phyloP scores from a whole-genome alignment of 176 grass and related monocot genomes.

The Avena eriantha region DNA sequence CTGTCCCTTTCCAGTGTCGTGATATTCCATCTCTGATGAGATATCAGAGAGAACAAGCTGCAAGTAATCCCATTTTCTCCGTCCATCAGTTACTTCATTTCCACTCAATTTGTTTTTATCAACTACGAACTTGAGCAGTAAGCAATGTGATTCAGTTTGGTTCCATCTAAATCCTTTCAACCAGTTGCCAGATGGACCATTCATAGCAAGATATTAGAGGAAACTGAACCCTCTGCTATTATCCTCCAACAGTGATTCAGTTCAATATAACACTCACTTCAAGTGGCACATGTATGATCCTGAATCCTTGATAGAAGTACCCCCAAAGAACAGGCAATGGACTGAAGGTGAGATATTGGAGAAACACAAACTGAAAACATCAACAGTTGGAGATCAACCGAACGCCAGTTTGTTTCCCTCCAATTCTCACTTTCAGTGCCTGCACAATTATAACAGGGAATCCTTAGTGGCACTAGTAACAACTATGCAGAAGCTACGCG shows the following conservation, averaged over 20 bases:
- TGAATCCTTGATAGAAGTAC: background rate
- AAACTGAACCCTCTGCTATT: background rate
- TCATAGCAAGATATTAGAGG: conserved; percentile 41
- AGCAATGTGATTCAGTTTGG: background rate
- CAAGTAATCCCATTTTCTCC: background rate
- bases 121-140: background rate
- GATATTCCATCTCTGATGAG: background rate
- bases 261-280: conserved; percentile 51
- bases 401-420: conserved; percentile 49
- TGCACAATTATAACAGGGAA: background rate
- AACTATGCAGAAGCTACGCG: background rate
- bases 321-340: background rate
- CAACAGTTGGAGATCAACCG: background rate
- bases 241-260: background rate
- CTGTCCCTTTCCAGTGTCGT: background rate
- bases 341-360: conserved; percentile 23
- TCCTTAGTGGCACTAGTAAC: background rate
- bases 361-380: conserved; percentile 12
- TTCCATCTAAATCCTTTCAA: background rate
- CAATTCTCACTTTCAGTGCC: conserved; percentile 37
- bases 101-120: background rate
- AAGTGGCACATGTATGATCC: conserved; percentile 17
- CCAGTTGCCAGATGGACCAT: background rate
- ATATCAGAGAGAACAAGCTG: background rate
- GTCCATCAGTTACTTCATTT: background rate